Percentiles rank a stretch among this genome's conserved stretches.
These are phyloP conservation scores for Apiospora sp. DNA, from an alignment of 2,329 filamentous ascomycete genomes.

Conservation along the genomic window DNA sequence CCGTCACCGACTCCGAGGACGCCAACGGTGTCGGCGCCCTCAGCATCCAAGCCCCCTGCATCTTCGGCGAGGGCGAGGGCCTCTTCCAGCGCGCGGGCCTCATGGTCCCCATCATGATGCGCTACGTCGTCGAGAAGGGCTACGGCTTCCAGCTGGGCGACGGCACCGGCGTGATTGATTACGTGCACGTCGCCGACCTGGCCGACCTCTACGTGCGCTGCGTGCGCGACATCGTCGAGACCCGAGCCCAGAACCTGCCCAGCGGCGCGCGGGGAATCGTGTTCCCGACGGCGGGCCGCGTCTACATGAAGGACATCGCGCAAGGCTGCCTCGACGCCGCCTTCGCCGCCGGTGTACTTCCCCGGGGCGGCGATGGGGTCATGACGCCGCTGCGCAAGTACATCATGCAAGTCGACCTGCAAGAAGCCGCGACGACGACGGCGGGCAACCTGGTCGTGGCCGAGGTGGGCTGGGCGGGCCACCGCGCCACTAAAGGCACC, in stretches of 20 bases:
- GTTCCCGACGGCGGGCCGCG: slow-evolving; percentile 28
- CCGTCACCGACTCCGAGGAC: slow-evolving; percentile 8
- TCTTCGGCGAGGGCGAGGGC: slow-evolving; percentile 27
- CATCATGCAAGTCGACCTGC: slow-evolving; percentile 23
- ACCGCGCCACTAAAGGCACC: slow-evolving; percentile 22
- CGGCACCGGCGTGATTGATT: slow-evolving; percentile 30
- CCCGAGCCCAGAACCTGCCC: neutral
- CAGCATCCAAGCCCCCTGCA: slow-evolving; percentile 31
- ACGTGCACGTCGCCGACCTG: slow-evolving; percentile 33
- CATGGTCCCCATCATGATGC: slow-evolving; percentile 32
- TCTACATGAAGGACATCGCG: slow-evolving; percentile 23
- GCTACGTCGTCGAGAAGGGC: slow-evolving; percentile 31
- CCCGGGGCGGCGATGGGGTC: slow-evolving; percentile 16
- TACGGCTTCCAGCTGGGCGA: slow-evolving; percentile 32
- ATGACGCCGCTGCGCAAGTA: slow-evolving; percentile 22
- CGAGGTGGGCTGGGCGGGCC: slow-evolving; percentile 26
- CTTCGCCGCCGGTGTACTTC: slow-evolving; percentile 29
- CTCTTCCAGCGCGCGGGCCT: slow-evolving; percentile 31
- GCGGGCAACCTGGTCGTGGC: slow-evolving; percentile 11
- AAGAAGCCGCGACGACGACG: slow-evolving; percentile 11
- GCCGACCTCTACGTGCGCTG: slow-evolving; percentile 33
- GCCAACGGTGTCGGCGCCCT: slow-evolving; percentile 27
- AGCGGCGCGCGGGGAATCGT: neutral
- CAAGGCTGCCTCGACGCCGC: slow-evolving; percentile 29
- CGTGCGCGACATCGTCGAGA: slow-evolving; percentile 27